Evolutionary conservation across 345 rosid genomes (phyloP), one percentile per base, ranked within the genome.

Genomic region (Heritiera fomes): DNA sequence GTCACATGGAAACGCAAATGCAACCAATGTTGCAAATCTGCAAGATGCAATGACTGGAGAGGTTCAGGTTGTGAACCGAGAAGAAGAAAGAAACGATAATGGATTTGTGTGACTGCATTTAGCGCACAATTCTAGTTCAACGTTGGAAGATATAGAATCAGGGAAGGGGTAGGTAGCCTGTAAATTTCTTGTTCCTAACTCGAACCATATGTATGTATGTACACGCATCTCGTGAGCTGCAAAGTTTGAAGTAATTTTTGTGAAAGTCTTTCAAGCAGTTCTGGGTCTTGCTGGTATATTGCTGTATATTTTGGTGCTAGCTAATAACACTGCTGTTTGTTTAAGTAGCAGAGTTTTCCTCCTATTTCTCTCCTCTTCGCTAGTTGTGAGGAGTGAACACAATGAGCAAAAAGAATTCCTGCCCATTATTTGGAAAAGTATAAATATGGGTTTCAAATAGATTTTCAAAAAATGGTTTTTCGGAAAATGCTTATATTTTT

Each of bases 51-150:
- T 17, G 47, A 23, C 68, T 28, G 65, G 15, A 53, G 85, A 58
- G 62, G 13, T 41, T 70, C 77, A 59, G 40, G 17, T 60, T 18
- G 75, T 43, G 17, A 84, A 82, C 53, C 83, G 83, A 53, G 84
- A 79, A 58, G 90, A 75, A 75, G 79, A 34, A 62, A 60, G 75
- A 50, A 73, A 52, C 34, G 75, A 77, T 32, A 78, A 77, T 5
- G 89, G 89, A 69, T 83, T 65, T 75, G 73, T 82, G 77, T 90
- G 91, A 53, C 64, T 88, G 55, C 88, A 85, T 75, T 78, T 87
- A 80, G 86, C 76, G 58, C 64, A 49, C 59, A 75, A 78, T 73
- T 75, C 89, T 50, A 77, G 56, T 81, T 65, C 79, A 60, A 73
- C 81, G 38, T 4, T 70, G 77, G 86, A 79, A 43, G 91, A 88